Base-by-base conservation (phyloP, 371 early-diverging fungal genomes). In the Haplosporangium sp. region DNA sequence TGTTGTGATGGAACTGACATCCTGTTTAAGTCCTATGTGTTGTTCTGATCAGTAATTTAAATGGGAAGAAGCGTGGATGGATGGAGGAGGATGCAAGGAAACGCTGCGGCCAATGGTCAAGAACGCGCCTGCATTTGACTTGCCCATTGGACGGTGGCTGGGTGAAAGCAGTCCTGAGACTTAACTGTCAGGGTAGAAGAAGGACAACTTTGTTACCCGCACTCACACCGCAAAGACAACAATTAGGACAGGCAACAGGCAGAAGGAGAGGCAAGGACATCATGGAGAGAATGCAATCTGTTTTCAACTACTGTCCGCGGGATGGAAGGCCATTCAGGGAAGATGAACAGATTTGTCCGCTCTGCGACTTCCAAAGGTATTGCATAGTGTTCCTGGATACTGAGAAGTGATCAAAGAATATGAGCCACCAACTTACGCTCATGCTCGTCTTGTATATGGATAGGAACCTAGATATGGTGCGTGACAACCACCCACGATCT, bases 361-460 rank as follows among this genome's bases (percentile, higher is more conserved):
- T 67, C 0, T 80, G 81, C 54, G 75, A 67, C 55, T 74, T 70
- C 62, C 81, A 76, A 62, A 76, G 76, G 76, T 76, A 59, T n/a
- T 23, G 20, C 46, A 5, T 14, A 46, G 16, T 5, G n/a, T 46
- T 10, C 46, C 47, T 36, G 48, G 12, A 6, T 23, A 56, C 8
- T 37, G 18, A 40, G 36, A 41, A 16, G 37, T 41, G 13, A 16
- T n/a, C 7, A 20, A 18, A 18, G 16, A 45, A 37, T 14, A 38
- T 18, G n/a, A n/a, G 5, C 46, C 16, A 46, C 46, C 46, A 12
- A 46, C 16, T 46, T n/a, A 46, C 3, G 46, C 46, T 10, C 46
- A 46, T n/a, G 46, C 4, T 29, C 29, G 29, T 29, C 29, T 29
- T 29, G 1, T 29, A 29, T 29, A 29, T 29, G 29, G 29, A 29